Base-by-base conservation (phyloP, 83 land plant genomes). In the Picea abies region DNA sequence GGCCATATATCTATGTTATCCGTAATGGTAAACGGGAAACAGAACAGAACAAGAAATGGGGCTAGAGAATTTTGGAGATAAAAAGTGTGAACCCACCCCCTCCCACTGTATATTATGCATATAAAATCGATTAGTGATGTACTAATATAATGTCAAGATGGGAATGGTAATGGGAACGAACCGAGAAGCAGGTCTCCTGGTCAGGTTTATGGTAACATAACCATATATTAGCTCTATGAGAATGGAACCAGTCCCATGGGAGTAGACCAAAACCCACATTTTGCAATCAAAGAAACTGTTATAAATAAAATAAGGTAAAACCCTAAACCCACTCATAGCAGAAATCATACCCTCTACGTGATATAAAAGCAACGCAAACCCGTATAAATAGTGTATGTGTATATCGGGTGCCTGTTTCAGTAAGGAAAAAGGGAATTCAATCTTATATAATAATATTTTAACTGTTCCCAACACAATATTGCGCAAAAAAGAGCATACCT, bases 401-500 rank as follows among this genome's bases (percentile, higher is more conserved):
- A 8, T 47, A 47, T 47, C 0, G 8, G 44, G 44, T 41, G 44
- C 10, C 0, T 6, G 52, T 8, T 47, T 25, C 69, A 66, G 16
- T 66, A 1, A 66, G 69, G 26, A 66, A 25, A 66, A 66, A 66
- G 1, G 69, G 26, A 66, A 14, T 25, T n/a, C 22, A 25, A 9
- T 17, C 16, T 4, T 47, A 3, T 29, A 5, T 17, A 20, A 25
- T 15, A n/a, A 47, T 12, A 78, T 25, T 16, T 9, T 47, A 58
- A 58, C 35, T 26, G 63, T 32, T 9, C 20, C 10, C 35, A n/a
- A 22, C 23, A 22, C 63, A 26, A 15, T 56, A 22, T 16, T 49
- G 16, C 9, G 23, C 49, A 14, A 15, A 58, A 78, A 60, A 29
- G 15, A 4, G 17, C 73, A 22, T 35, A 93, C 93, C 82, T 90